Conservation (phyloP, 805 yeast species). For the Cyberlindnera sargentensis region DNA sequence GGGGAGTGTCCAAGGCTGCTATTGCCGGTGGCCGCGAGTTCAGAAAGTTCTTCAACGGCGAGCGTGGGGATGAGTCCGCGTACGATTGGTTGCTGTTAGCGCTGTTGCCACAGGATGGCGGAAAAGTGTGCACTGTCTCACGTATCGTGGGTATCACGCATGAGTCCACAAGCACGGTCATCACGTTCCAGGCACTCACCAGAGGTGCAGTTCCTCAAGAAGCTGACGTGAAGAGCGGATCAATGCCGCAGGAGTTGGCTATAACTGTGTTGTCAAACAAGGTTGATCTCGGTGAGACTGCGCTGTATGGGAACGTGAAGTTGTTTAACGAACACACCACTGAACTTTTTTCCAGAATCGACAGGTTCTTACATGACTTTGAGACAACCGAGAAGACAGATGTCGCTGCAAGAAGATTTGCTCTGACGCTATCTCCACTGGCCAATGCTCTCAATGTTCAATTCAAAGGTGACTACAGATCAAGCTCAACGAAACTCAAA, state of each 20-base stretch:
- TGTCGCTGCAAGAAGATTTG: constrained; percentile 18
- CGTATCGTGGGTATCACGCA: constrained; percentile 41
- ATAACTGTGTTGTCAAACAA: constrained; percentile 13
- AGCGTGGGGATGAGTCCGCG: constrained; percentile 13
- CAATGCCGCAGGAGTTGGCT: constrained; percentile 8
- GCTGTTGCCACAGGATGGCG: constrained; percentile 20
- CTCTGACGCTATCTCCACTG: constrained; percentile 51
- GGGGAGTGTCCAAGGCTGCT: constrained; percentile 7
- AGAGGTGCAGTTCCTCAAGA: constrained; percentile 30
- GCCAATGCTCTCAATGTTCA: constrained; percentile 53
- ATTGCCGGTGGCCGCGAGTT: constrained; percentile 14
- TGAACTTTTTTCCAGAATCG: constrained; percentile 22
- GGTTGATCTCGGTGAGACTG: constrained; percentile 10
- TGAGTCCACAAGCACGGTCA: constrained; percentile 32
- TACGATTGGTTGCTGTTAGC: constrained; percentile 24
- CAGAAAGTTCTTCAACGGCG: constrained; percentile 18
- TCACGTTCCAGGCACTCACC: constrained; percentile 43
- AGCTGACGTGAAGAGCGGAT: constrained; percentile 17
- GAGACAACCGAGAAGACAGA: constrained; percentile 26
- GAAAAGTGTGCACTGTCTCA: constrained; percentile 30
- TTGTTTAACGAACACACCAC: constrained; percentile 6
- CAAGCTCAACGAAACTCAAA: constrained; percentile 36
- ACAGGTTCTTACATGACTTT: constrained; percentile 29
- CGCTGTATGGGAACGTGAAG: constrained; percentile 8
- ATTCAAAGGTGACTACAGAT: constrained; percentile 40